Percentiles rank a stretch among this genome's conserved stretches.
phyloP scores from a whole-genome alignment of 1,284 basidiomycete genomes.

The Microbotryum saponariae region DNA sequence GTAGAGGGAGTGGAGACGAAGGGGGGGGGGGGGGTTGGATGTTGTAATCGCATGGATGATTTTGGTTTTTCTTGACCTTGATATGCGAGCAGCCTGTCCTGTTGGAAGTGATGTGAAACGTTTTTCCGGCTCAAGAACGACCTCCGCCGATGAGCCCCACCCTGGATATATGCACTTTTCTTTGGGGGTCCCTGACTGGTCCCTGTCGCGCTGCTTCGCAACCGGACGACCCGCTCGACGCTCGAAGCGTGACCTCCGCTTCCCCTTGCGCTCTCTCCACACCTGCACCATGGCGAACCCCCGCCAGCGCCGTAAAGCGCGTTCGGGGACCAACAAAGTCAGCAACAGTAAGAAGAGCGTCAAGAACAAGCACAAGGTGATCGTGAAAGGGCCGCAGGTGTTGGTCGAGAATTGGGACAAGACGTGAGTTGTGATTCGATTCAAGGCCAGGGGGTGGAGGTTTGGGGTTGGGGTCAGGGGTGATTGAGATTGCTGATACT shows the following conservation, averaged over 20 bases:
- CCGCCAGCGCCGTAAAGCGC: conserved; percentile 33
- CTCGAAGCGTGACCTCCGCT: no score
- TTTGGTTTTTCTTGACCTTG: neutral
- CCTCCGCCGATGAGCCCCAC: neutral
- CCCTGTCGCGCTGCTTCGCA: neutral
- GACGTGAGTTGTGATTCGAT: conserved; percentile 12
- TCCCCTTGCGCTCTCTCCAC: neutral
- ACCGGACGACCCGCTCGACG: neutral
- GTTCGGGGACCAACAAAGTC: conserved; percentile 28
- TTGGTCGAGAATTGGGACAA: conserved; percentile 29
- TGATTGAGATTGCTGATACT: neutral
- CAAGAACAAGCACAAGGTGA: conserved; percentile 32
- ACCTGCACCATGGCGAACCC: conserved; percentile 30
- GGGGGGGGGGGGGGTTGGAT: no score
- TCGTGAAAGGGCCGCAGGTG: conserved; percentile 29
- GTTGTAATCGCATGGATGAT: no score
- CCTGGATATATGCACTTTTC: neutral
- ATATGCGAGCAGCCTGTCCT: neutral
- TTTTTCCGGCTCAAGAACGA: no score
- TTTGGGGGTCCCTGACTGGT: neutral
- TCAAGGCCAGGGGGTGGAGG: no score
- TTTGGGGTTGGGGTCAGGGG: neutral
- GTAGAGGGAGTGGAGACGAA: no score
- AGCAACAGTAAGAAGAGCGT: conserved; percentile 12
- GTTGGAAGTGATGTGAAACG: no score